A percentile compares a stretch with the other conserved stretches of the same genome.
Conservation (phyloP, 139 green algal species). For the Chlorella vulgaris region DNA sequence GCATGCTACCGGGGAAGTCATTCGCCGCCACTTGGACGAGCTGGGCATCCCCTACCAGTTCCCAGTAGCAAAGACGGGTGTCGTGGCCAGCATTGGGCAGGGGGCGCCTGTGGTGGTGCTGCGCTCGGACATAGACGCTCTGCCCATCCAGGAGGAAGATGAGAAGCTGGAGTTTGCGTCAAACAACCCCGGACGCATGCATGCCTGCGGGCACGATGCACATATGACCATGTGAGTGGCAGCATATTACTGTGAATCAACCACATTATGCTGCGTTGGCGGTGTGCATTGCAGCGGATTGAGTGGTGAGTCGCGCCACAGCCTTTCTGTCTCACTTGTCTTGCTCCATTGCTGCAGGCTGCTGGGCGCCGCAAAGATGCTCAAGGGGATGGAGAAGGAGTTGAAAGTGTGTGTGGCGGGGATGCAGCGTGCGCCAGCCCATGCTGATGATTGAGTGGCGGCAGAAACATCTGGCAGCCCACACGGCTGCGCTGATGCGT, state of each 20-base stretch:
- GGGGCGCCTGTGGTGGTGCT: constrained; percentile 73
- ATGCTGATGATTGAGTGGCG: neutral
- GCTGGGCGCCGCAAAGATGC: constrained; percentile 78
- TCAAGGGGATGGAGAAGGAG: constrained; percentile 63
- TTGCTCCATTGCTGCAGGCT: no score
- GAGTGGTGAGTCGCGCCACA: no score
- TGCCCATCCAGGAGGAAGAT: constrained; percentile 72
- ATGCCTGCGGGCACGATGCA: constrained; percentile 76
- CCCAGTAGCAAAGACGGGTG: constrained; percentile 72
- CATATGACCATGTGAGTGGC: constrained; percentile 90
- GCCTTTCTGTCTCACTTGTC: no score
- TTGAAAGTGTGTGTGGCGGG: constrained; percentile 9
- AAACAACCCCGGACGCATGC: constrained; percentile 67
- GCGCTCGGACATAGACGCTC: constrained; percentile 89
- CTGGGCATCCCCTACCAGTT: constrained; percentile 69
- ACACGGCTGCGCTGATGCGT: neutral
- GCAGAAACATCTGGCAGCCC: neutral
- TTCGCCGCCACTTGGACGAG: constrained; percentile 62
- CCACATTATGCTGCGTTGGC: no score
- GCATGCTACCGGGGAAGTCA: constrained; percentile 68
- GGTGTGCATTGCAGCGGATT: no score
- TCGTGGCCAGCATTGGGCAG: constrained; percentile 76
- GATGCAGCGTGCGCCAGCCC: neutral
- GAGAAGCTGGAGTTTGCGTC: constrained; percentile 34
- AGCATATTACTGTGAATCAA: no score